These are phyloP conservation scores for Parmelia sp. DNA, from an alignment of 495 filamentous ascomycete genomes.

Conservation along the genomic window DNA sequence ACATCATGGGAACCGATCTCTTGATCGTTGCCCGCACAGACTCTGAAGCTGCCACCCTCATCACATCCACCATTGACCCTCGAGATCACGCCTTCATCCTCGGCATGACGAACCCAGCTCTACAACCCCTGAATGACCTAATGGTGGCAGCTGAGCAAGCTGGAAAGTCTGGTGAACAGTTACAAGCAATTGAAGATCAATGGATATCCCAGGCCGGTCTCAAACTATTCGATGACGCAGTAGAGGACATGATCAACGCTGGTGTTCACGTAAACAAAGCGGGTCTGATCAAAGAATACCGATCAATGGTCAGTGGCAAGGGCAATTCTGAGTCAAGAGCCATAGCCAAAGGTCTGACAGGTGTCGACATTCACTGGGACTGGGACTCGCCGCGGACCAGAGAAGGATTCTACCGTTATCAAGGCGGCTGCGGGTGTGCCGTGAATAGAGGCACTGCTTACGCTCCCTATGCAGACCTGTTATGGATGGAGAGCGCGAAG, in stretches of 20 bases:
- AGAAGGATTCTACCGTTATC: conserved; percentile 89
- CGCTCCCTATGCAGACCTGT: conserved; percentile 87
- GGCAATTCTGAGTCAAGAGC: conserved; percentile 75
- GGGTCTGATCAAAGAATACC: conserved; percentile 59
- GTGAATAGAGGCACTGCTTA: conserved; percentile 89
- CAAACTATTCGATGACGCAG: conserved; percentile 86
- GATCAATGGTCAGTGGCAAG: conserved; percentile 65
- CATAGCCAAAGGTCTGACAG: conserved; percentile 75
- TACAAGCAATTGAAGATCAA: conserved; percentile 87
- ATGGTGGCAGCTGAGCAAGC: conserved; percentile 79
- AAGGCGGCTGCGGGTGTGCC: conserved; percentile 86
- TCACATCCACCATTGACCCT: conserved; percentile 91
- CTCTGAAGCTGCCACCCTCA: conserved; percentile 94
- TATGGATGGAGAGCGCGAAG: conserved; percentile 99
- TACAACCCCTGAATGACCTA: conserved; percentile 81
- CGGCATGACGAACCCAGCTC: conserved; percentile 75
- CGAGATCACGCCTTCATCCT: conserved; percentile 93
- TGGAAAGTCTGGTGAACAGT: conserved; percentile 72
- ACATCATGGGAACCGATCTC: conserved; percentile 95
- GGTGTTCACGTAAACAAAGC: conserved; percentile 60
- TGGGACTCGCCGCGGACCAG: conserved; percentile 88
- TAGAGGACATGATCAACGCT: conserved; percentile 71
- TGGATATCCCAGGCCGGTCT: conserved; percentile 80
- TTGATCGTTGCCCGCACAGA: conserved; percentile 90
- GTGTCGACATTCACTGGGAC: conserved; percentile 80